These are phyloP conservation scores for Aphanocladium album DNA, from an alignment of 2,329 filamentous ascomycete genomes.

Conservation along the genomic window DNA sequence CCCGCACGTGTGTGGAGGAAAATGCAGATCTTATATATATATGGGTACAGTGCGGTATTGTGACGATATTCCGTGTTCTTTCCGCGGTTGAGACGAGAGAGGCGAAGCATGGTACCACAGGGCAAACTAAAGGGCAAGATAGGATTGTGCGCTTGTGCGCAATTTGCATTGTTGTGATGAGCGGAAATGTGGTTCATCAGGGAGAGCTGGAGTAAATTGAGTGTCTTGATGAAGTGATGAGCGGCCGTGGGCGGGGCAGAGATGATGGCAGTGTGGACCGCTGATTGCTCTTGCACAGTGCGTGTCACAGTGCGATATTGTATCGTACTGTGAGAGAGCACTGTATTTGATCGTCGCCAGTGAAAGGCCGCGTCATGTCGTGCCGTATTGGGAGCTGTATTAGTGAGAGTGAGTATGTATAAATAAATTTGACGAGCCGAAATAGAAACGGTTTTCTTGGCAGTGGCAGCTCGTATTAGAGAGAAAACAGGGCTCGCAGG, in stretches of 20 bases:
- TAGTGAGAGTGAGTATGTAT: too few species aligned
- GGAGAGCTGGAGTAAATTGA: background rate
- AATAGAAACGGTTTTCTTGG: constrained; percentile 3
- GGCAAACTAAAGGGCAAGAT: background rate
- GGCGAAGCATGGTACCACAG: background rate
- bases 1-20: too few species aligned
- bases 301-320: background rate
- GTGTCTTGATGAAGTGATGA: background rate
- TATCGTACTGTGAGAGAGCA: background rate
- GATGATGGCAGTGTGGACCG: too few species aligned
- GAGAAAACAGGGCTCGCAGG: background rate
- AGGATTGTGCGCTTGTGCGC: background rate
- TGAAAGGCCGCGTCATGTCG: background rate
- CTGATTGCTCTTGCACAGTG: background rate
- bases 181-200: background rate
- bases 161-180: too few species aligned
- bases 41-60: too few species aligned
- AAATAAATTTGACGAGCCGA: background rate
- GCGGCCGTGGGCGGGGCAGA: background rate
- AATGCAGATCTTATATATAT: too few species aligned
- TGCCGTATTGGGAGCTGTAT: background rate
- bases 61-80: too few species aligned
- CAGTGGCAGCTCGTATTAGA: background rate
- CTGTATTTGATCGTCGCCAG: background rate
- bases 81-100: too few species aligned